phyloP scores from a whole-genome alignment of 148 eudicot genomes.

The Cornus kousa region DNA sequence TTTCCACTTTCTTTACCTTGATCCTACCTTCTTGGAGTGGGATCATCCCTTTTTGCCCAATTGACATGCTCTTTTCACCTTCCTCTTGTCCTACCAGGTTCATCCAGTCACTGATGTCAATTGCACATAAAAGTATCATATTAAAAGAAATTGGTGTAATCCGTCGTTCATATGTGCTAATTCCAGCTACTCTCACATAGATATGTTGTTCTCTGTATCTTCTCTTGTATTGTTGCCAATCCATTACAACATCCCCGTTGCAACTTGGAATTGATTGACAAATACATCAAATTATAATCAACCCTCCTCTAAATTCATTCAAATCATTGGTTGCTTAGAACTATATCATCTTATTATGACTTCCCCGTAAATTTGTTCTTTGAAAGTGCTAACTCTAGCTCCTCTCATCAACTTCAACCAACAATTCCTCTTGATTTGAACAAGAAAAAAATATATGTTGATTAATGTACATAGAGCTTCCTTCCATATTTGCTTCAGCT shows the following conservation, averaged over 20 bases:
- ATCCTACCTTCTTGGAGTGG: no score
- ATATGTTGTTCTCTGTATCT: background rate
- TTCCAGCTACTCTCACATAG: background rate
- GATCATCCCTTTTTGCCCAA: no score
- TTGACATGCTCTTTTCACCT: background rate
- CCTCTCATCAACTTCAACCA: no score
- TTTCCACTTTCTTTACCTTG: no score
- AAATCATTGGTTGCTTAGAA: background rate
- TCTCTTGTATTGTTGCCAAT: background rate
- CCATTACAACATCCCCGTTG: background rate
- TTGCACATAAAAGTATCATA: background rate
- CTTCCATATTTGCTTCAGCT: background rate
- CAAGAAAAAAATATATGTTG: no score
- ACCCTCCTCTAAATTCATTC: background rate
- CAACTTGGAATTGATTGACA: background rate
- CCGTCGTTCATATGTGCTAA: no score
- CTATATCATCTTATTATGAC: no score
- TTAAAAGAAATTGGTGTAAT: background rate
- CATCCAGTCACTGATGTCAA: background rate
- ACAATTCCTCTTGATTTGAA: no score
- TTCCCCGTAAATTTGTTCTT: no score
- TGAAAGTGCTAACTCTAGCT: no score
- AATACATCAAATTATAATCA: background rate
- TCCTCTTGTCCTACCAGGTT: background rate
- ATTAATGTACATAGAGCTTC: background rate